phyloP scores from a whole-genome alignment of 257 asterid genomes.

The Petunia axillaris region DNA sequence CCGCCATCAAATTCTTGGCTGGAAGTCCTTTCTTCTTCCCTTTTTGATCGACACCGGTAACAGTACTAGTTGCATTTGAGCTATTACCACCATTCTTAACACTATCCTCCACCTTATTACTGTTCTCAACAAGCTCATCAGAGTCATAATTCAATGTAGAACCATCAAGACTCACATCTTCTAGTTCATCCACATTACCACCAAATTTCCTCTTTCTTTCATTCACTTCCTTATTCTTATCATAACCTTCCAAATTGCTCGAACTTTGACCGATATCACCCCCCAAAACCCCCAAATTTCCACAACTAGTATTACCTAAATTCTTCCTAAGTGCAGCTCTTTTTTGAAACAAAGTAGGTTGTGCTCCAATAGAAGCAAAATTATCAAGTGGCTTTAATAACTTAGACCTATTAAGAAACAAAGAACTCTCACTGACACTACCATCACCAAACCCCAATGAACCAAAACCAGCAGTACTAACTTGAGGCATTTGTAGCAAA shows the following conservation, averaged over 20 bases:
- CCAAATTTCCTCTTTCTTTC: conserved; percentile 53
- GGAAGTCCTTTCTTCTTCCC: conserved; percentile 92
- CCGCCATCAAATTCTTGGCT: conserved; percentile 97
- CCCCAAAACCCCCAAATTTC: conserved; percentile 45
- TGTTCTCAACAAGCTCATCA: conserved; percentile 62
- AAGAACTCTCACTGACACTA: conserved; percentile 44
- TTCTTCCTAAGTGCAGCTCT: conserved; percentile 70
- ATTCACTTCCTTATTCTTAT: conserved; percentile 37
- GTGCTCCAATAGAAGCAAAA: conserved; percentile 54
- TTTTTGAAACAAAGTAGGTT: conserved; percentile 70
- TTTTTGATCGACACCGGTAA: conserved; percentile 52
- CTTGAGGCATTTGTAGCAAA: conserved; percentile 46
- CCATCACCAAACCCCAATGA: conserved; percentile 43
- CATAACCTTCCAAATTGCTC: conserved; percentile 45
- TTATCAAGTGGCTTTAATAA: conserved; percentile 74
- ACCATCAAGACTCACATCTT: conserved; percentile 74
- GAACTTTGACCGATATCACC: conserved; percentile 35
- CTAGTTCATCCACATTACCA: conserved; percentile 64
- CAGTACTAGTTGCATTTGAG: conserved; percentile 48
- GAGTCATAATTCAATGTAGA: conserved; percentile 78
- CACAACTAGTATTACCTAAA: conserved; percentile 32
- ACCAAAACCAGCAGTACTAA: conserved; percentile 40
- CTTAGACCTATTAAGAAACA: conserved; percentile 63
- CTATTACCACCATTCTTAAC: conserved; percentile 46
- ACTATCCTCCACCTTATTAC: conserved; percentile 41